These are phyloP conservation scores for Centrapalus pauciflorus DNA, from an alignment of 129 eudicot genomes.

Conservation along the genomic window DNA sequence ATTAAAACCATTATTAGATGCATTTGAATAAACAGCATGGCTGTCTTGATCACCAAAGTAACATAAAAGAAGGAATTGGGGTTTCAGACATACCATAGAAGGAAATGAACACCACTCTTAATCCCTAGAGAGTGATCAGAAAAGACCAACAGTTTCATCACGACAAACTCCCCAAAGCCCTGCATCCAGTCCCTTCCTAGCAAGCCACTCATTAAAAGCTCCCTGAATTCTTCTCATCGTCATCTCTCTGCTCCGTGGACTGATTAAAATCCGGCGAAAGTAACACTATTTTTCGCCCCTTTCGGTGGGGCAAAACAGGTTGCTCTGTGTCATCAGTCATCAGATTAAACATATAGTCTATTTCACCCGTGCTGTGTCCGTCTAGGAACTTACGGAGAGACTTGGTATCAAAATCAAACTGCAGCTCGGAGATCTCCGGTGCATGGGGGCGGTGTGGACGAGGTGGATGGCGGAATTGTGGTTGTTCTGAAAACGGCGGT, in stretches of 20 bases:
- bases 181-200: slow-evolving; percentile 36
- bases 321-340: slow-evolving; percentile 51
- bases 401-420: slow-evolving; percentile 37
- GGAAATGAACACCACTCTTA: slow-evolving; percentile 72
- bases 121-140: slow-evolving; percentile 82
- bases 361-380: slow-evolving; percentile 46
- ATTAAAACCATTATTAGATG: too few relatives aligned
- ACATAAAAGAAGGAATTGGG: too few relatives aligned
- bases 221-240: slow-evolving; percentile 67
- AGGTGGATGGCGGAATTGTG: neutral
- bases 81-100: slow-evolving; percentile 46
- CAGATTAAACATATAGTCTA: slow-evolving; percentile 54
- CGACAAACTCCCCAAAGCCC: slow-evolving; percentile 50
- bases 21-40: too few relatives aligned
- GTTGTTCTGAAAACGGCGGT: slow-evolving; percentile 44
- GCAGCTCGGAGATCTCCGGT: slow-evolving; percentile 49
- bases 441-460: slow-evolving; percentile 45
- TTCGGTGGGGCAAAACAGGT: slow-evolving; percentile 46
- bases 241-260: slow-evolving; percentile 77
- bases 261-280: slow-evolving; percentile 70
- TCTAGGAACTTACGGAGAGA: slow-evolving; percentile 67
- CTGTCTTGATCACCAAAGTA: too few relatives aligned
- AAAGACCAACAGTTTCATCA: slow-evolving; percentile 38
- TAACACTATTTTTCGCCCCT: slow-evolving; percentile 59
- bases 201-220: slow-evolving; percentile 57